These are phyloP conservation scores for Cicer yamashitae DNA, from an alignment of 306 rosid genomes.

Conservation along the genomic window DNA sequence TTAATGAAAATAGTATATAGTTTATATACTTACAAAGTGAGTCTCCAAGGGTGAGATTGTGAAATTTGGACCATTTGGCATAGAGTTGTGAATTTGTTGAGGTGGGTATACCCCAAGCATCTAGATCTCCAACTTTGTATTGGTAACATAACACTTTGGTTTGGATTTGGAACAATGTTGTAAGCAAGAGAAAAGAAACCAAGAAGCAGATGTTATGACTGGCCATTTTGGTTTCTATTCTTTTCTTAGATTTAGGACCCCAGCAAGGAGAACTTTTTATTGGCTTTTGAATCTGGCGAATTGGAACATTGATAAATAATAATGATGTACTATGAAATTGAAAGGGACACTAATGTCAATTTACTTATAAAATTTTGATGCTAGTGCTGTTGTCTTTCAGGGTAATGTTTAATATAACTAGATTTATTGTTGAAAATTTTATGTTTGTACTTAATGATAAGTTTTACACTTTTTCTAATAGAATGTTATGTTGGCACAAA, in stretches of 20 bases:
- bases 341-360: constrained; percentile 10
- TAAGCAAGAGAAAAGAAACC: constrained; percentile 45
- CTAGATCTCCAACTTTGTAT: constrained; percentile 94
- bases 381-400: background rate
- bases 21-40: constrained; percentile 71
- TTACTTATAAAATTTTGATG: constrained; percentile 39
- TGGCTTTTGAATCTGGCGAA: constrained; percentile 22
- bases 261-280: constrained; percentile 26
- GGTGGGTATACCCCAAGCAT: constrained; percentile 82
- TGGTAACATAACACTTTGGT: constrained; percentile 59
- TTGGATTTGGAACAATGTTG: constrained; percentile 51
- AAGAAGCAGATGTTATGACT: constrained; percentile 36
- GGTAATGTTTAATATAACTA: background rate
- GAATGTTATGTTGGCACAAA: background rate
- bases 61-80: constrained; percentile 75
- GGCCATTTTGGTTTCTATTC: constrained; percentile 48
- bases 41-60: constrained; percentile 74
- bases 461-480: background rate
- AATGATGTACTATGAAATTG: background rate
- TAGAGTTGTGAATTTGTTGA: constrained; percentile 71
- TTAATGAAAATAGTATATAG: background rate
- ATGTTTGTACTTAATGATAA: background rate
- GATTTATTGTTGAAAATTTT: background rate
- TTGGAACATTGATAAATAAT: constrained; percentile 14
- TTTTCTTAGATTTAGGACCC: constrained; percentile 36